These are phyloP conservation scores for Antrodiella citrinella DNA, from an alignment of 768 basidiomycete genomes.

Conservation along the genomic window DNA sequence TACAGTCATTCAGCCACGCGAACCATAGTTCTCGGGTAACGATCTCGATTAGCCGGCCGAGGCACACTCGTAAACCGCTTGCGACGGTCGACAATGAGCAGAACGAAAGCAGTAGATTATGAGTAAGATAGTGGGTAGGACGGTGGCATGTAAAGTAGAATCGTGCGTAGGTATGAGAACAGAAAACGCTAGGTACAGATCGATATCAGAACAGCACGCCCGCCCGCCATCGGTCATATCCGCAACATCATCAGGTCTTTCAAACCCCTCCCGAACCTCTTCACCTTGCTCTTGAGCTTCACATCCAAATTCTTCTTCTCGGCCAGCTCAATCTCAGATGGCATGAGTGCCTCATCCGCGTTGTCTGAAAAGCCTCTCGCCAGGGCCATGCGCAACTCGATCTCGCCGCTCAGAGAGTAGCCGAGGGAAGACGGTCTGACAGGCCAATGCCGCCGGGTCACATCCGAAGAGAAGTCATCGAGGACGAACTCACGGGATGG, in stretches of 20 bases:
- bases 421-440: conserved; percentile 10
- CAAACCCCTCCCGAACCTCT: conserved; percentile 19
- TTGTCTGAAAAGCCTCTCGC: conserved; percentile 17
- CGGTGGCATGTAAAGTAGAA: neutral
- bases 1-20: too few relatives aligned
- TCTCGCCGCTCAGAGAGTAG: conserved; percentile 22
- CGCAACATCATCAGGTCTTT: conserved; percentile 11
- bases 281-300: conserved; percentile 14
- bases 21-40: too few relatives aligned
- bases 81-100: neutral
- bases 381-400: conserved; percentile 21
- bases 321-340: conserved; percentile 10
- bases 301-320: conserved; percentile 8
- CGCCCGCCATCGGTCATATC: conserved; percentile 1
- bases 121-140: neutral
- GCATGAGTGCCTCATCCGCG: neutral
- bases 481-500: conserved; percentile 8
- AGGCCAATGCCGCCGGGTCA: conserved; percentile 3
- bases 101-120: neutral
- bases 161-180: neutral
- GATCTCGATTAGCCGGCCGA: too few relatives aligned
- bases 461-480: conserved; percentile 4
- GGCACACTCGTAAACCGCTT: too few relatives aligned
- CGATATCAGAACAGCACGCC: neutral
- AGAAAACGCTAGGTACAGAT: neutral